Conservation (phyloP, 2,329 filamentous ascomycete species). For the Neofusicoccum ribis region DNA sequence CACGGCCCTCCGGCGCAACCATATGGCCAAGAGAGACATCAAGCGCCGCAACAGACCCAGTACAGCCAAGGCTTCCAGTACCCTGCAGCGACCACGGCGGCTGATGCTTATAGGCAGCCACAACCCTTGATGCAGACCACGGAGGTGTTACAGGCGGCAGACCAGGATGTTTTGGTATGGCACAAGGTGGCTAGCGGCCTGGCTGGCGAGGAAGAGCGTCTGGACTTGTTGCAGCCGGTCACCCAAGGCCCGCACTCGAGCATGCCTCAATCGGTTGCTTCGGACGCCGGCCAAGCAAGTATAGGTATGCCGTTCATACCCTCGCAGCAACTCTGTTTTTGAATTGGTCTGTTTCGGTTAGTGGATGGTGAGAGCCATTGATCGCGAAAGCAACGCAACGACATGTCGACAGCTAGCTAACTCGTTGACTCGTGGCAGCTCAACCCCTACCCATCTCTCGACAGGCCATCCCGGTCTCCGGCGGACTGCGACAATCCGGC, state of each 20-base stretch:
- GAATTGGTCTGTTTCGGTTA: slow-evolving; percentile 12
- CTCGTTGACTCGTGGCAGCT: not conserved
- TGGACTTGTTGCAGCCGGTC: not conserved
- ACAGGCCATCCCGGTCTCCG: not conserved
- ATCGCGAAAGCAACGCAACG: slow-evolving; percentile 1
- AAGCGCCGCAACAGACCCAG: slow-evolving; percentile 14
- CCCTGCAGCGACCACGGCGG: slow-evolving; percentile 17
- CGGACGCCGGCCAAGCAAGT: slow-evolving; percentile 5
- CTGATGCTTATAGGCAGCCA: slow-evolving; percentile 17
- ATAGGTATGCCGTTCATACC: slow-evolving; percentile 18
- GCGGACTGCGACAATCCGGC: slow-evolving; percentile 5
- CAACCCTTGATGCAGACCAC: slow-evolving; percentile 7
- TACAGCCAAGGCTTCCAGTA: slow-evolving; percentile 17
- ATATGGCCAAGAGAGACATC: slow-evolving; percentile 12
- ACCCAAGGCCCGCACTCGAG: not conserved
- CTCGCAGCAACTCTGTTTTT: slow-evolving; percentile 16
- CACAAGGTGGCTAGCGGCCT: slow-evolving; percentile 13
- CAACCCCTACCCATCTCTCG: not conserved
- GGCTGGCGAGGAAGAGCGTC: slow-evolving; percentile 2
- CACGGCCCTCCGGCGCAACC: not conserved
- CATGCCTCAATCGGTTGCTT: not conserved
- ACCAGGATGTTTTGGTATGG: slow-evolving; percentile 20
- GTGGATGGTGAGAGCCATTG: slow-evolving; percentile 15
- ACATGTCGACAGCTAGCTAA: not conserved
- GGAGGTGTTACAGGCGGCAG: slow-evolving; percentile 14